phyloP scores from a whole-genome alignment of 768 basidiomycete genomes.

The Lyophyllum semitale region DNA sequence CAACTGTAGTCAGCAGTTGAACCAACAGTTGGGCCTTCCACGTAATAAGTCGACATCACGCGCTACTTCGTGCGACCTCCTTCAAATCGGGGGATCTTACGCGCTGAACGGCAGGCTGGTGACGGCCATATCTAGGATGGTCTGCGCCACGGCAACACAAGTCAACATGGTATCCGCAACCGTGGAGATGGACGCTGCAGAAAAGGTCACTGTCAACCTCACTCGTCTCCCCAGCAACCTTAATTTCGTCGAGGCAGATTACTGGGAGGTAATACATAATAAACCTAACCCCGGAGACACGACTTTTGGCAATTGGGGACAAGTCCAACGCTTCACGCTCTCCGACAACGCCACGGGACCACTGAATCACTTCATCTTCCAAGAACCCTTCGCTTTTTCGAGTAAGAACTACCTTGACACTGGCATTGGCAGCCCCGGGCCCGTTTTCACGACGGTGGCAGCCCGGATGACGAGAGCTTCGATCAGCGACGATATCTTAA shows the following conservation, averaged over 20 bases:
- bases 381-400: background rate
- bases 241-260: background rate
- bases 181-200: background rate
- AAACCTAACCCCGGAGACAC: background rate
- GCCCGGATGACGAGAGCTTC: background rate
- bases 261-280: background rate
- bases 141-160: constrained; percentile 1
- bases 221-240: background rate
- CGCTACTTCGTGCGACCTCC: background rate
- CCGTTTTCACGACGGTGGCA: background rate
- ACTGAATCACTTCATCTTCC: background rate
- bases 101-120: background rate
- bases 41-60: background rate
- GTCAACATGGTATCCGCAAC: constrained; percentile 4
- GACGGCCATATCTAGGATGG: background rate
- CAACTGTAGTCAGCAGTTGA: background rate
- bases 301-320: background rate
- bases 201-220: background rate
- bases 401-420: background rate
- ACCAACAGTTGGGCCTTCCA: background rate
- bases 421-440: background rate
- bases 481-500: background rate
- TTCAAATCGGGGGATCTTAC: background rate
- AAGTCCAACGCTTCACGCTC: background rate
- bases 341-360: background rate